Evolutionary conservation across 2,329 filamentous ascomycete genomes (phyloP).

Genomic region (Fusarium sp.): DNA sequence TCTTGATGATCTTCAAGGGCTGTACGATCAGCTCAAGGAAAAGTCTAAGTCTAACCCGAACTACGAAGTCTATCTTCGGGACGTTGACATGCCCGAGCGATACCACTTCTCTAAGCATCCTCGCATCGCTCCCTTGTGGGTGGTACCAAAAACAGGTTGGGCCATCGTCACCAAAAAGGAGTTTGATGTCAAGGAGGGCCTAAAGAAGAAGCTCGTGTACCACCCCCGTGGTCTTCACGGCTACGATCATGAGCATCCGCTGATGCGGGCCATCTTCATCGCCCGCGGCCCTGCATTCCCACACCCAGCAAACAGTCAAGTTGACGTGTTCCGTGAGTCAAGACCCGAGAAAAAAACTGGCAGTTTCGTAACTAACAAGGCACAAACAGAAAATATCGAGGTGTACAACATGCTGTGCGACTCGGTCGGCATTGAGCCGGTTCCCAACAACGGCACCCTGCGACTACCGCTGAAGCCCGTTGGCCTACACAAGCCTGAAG

Average conservation of each 20-base stretch:
- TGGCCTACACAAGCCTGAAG: constrained; percentile 69
- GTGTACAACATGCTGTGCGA: constrained; percentile 97
- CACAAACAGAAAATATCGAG: constrained; percentile 90
- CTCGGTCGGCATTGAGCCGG: constrained; percentile 78
- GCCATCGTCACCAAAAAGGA: constrained; percentile 86
- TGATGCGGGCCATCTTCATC: constrained; percentile 97
- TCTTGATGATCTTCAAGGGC: constrained; percentile 69
- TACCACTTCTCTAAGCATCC: constrained; percentile 92
- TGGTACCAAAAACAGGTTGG: constrained; percentile 93
- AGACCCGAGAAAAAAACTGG: neutral
- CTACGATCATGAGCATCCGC: constrained; percentile 92
- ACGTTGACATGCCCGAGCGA: constrained; percentile 88
- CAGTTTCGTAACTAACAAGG: constrained; percentile 40
- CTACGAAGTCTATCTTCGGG: constrained; percentile 88
- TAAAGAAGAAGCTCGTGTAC: constrained; percentile 75
- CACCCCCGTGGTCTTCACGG: constrained; percentile 89
- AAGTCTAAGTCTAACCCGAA: constrained; percentile 72
- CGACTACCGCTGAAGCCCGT: constrained; percentile 74
- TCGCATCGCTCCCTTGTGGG: constrained; percentile 94
- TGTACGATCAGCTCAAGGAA: constrained; percentile 73
- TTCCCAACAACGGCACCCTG: constrained; percentile 89
- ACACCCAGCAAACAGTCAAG: constrained; percentile 81
- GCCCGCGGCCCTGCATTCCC: constrained; percentile 93
- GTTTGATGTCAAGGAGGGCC: constrained; percentile 76
- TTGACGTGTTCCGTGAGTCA: constrained; percentile 86